Percentiles rank a stretch among this genome's conserved stretches.
phyloP scores from a whole-genome alignment of 2,329 filamentous ascomycete species.

The Paraconiothyrium brasiliense region DNA sequence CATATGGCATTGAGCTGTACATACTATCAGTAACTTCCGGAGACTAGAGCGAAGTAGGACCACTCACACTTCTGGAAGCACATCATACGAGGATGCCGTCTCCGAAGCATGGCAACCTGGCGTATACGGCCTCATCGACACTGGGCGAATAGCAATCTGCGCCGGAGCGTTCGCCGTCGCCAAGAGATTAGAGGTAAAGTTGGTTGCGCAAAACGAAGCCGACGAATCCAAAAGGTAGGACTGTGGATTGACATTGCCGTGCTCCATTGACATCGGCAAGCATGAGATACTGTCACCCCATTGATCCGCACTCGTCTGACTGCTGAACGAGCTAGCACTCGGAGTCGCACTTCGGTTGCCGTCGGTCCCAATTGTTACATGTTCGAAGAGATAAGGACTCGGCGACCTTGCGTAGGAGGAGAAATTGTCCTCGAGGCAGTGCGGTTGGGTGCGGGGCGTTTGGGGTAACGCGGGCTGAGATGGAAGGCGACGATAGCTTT shows the following conservation, averaged over 20 bases:
- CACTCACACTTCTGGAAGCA: constrained; percentile 5
- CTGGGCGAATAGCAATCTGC: not conserved
- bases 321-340: not conserved
- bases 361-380: not conserved
- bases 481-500: not conserved
- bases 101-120: constrained; percentile 12
- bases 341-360: not conserved
- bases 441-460: not conserved
- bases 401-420: not conserved
- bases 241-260: not conserved
- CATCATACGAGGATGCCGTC: constrained; percentile 3
- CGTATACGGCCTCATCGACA: constrained; percentile 2
- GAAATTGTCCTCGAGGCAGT: not conserved
- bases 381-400: constrained; percentile 10
- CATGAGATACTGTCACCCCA: not conserved
- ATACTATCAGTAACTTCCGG: not conserved
- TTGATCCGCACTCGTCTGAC: not conserved
- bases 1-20: constrained; percentile 1
- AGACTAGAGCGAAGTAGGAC: not conserved
- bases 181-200: constrained; percentile 10
- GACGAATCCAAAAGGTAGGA: constrained; percentile 11
- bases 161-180: constrained; percentile 4
- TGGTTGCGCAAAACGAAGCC: constrained; percentile 1
- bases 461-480: constrained; percentile 6
- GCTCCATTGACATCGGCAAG: not conserved